Evolutionary conservation across 208 protist genomes (phyloP), one percentile per base, ranked within the genome.

Genomic region (Trypanosoma conorhini): DNA sequence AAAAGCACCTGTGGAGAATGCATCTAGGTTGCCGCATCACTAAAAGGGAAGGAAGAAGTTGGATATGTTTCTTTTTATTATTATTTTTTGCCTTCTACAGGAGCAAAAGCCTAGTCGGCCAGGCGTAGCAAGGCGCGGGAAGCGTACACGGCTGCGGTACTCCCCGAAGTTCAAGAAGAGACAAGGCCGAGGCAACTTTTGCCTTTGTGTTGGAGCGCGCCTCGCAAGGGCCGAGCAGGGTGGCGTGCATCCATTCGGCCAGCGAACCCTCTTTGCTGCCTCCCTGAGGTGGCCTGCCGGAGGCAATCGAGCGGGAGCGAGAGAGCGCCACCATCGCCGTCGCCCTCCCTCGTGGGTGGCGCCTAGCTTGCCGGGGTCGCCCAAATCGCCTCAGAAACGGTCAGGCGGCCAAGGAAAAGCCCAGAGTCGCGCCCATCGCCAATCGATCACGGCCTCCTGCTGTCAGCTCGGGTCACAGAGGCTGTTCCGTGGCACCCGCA

Each of bases 241-340:
- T 21, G 31, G 22, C 55, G 38, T 13, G 0, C 15, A 60, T 1
- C 19, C 35, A 69, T 5, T 35, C n/a, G 3, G 0, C 21, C 54
- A 44, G 9, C 22, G 52, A 50, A n/a, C 22, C 31, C 38, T 24
- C 26, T 58, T 55, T 35, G 28, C 30, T 24, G 30, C 52, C 59
- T 33, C 17, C 42, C 33, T 57, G 4, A 63, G 5, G 13, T 35
- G 30, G 10, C 1, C 22, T 35, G n/a, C 30, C 40, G 13, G 28
- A 15, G 30, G 8, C 30, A 70, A 70, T 40, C 28, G 66, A 70
- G 30, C 44, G 2, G 22, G 1, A 70, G 66, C 9, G 66, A 70
- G 1, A 70, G 66, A 8, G 66, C 62, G 38, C 42, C 66, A 40
- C 62, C 52, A 42, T n/a, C 51, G 21, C 1, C 22, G 26, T 30